Percentiles rank a stretch among this genome's conserved stretches.
Conservation (phyloP, 2,329 filamentous ascomycete species). For the Sclerotinia glacialis region DNA sequence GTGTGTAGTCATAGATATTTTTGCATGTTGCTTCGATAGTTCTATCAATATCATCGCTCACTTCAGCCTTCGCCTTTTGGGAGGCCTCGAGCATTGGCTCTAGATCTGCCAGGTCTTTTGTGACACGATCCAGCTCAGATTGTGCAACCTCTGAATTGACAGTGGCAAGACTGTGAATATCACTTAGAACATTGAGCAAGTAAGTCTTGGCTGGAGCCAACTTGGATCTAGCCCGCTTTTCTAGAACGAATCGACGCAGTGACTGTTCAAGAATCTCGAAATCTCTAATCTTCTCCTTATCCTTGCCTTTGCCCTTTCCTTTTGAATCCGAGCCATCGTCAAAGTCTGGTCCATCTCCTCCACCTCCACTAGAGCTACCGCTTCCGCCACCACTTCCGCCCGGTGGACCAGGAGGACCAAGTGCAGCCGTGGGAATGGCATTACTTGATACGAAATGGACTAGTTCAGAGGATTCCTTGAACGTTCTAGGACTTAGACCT, state of each 20-base stretch:
- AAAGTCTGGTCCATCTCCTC: conserved; percentile 44
- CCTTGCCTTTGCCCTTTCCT: conserved; percentile 75
- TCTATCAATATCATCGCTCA: conserved; percentile 76
- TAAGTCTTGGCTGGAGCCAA: conserved; percentile 95
- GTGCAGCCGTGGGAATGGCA: conserved; percentile 72
- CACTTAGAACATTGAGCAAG: conserved; percentile 85
- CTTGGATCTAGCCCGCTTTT: conserved; percentile 93
- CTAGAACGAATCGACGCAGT: conserved; percentile 85
- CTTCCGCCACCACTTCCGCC: conserved; percentile 54
- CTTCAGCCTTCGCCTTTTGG: conserved; percentile 73
- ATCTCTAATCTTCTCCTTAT: conserved; percentile 81
- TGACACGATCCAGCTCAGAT: conserved; percentile 79
- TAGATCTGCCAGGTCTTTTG: conserved; percentile 73
- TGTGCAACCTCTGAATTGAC: conserved; percentile 88
- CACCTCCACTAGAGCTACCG: conserved; percentile 55
- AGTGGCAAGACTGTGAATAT: conserved; percentile 75
- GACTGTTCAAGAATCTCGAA: conserved; percentile 89
- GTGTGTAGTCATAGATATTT: conserved; percentile 81
- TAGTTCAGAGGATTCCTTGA: conserved; percentile 86
- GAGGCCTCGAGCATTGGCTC: conserved; percentile 84
- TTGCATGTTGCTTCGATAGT: conserved; percentile 83
- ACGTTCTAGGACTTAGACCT: conserved; percentile 84
- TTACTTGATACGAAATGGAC: conserved; percentile 99
- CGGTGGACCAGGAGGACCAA: conserved; percentile 43
- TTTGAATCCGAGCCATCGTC: conserved; percentile 53